Conservation (phyloP, 1,284 basidiomycete species). For the Cutaneotrichosporon daszewskae region DNA sequence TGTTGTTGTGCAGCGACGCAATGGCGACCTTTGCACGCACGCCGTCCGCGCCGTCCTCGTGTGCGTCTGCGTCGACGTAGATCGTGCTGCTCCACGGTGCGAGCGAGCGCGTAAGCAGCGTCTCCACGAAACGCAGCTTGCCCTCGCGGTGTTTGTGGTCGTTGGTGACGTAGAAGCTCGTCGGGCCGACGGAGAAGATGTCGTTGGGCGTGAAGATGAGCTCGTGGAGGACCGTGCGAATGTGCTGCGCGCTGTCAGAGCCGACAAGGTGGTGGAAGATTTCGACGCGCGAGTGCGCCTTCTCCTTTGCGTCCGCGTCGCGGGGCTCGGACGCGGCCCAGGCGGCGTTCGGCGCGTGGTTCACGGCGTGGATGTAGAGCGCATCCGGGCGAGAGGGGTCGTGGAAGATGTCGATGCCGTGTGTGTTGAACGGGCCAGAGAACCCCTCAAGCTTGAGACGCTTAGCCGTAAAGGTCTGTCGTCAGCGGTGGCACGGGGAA, state of each 20-base stretch:
- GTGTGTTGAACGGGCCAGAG: slow-evolving; percentile 23
- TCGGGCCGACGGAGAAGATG: slow-evolving; percentile 20
- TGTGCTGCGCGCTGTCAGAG: slow-evolving; percentile 12
- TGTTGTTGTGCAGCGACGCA: slow-evolving; percentile 28
- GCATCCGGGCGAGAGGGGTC: slow-evolving; percentile 15
- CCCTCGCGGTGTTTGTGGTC: slow-evolving; percentile 31
- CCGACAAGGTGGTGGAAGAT: slow-evolving; percentile 28
- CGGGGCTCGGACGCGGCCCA: background rate
- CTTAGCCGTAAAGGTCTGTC: slow-evolving; percentile 21
- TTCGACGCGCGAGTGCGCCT: slow-evolving; percentile 27
- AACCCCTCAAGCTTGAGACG: slow-evolving; percentile 18
- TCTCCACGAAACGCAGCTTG: slow-evolving; percentile 20
- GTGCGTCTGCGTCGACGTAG: slow-evolving; percentile 12
- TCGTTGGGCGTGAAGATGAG: slow-evolving; percentile 32
- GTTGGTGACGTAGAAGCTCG: slow-evolving; percentile 31
- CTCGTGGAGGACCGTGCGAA: slow-evolving; percentile 23
- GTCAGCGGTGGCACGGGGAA: background rate
- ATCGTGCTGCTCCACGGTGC: slow-evolving; percentile 18
- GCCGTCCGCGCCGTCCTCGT: slow-evolving; percentile 5
- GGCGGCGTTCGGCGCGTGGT: slow-evolving; percentile 19
- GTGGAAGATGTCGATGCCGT: slow-evolving; percentile 32
- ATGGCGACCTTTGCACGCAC: slow-evolving; percentile 17
- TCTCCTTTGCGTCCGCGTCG: background rate
- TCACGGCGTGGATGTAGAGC: slow-evolving; percentile 34
- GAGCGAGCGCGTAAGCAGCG: slow-evolving; percentile 14